Evolutionary conservation across 148 eudicot genomes (phyloP).

Genomic region (Gaultheria prostrata): DNA sequence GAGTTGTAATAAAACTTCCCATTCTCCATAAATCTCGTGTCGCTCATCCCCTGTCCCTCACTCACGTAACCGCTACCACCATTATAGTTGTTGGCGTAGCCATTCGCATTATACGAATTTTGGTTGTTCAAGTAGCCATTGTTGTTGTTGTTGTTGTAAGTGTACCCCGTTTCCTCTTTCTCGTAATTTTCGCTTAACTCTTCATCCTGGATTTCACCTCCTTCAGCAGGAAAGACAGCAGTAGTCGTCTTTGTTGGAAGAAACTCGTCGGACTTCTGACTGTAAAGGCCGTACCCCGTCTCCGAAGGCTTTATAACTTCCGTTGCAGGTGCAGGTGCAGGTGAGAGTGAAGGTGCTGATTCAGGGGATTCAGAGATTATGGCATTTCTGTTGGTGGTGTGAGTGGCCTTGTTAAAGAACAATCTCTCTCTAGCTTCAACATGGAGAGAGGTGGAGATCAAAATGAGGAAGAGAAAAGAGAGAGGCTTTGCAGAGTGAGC

Average conservation of each 20-base stretch:
- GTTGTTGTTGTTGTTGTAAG: neutral
- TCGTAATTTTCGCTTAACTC: conserved; percentile 16
- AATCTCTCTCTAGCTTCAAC: conserved; percentile 38
- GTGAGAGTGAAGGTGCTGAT: conserved; percentile 14
- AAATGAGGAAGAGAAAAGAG: conserved; percentile 17
- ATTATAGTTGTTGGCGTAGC: neutral
- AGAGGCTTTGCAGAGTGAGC: conserved; percentile 29
- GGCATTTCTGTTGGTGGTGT: neutral
- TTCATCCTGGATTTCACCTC: conserved; percentile 18
- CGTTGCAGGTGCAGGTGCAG: conserved; percentile 17
- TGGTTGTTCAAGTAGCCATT: conserved; percentile 21
- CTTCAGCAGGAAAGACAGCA: conserved; percentile 11
- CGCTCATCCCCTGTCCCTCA: conserved; percentile 50
- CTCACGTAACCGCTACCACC: neutral
- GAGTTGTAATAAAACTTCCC: conserved; percentile 32
- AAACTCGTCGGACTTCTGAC: conserved; percentile 28
- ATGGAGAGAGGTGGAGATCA: conserved; percentile 16
- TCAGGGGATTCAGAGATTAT: neutral
- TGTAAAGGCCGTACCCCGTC: conserved; percentile 38
- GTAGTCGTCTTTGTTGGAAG: conserved; percentile 15
- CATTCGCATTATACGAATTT: neutral
- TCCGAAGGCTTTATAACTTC: conserved; percentile 3
- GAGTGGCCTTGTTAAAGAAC: conserved; percentile 35
- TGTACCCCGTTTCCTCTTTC: neutral
- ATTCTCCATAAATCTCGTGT: conserved; percentile 44